Evolutionary conservation across 2,329 filamentous ascomycete species (phyloP).

Genomic region (Trichophyton verrucosum): DNA sequence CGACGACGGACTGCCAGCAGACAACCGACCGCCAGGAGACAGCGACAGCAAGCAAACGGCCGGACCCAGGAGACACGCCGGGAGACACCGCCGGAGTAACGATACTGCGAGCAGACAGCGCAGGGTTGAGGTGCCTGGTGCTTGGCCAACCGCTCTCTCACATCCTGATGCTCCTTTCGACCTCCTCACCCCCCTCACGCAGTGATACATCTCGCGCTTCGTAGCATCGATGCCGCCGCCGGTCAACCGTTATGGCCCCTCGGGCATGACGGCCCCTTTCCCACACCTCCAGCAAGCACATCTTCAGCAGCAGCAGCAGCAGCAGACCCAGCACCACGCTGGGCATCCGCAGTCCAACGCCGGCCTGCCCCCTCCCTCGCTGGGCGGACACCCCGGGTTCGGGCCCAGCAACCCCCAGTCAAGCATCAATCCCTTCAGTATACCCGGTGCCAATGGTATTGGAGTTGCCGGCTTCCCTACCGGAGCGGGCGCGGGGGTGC

Average conservation of each 20-base stretch:
- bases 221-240: constrained; percentile 44
- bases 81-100: not conserved
- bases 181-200: constrained; percentile 10
- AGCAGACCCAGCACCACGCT: constrained; percentile 34
- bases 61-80: not conserved
- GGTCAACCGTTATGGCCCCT: constrained; percentile 45
- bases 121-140: not conserved
- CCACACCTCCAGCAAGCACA: constrained; percentile 43
- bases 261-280: constrained; percentile 49
- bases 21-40: not conserved
- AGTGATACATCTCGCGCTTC: constrained; percentile 12
- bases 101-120: not conserved
- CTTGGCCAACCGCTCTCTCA: not conserved
- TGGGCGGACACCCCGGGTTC: constrained; percentile 59
- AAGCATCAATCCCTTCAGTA: constrained; percentile 53
- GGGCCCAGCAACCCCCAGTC: constrained; percentile 50
- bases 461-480: constrained; percentile 46
- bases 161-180: not conserved
- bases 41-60: not conserved
- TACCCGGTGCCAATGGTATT: constrained; percentile 44
- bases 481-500: constrained; percentile 39
- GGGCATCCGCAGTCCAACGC: constrained; percentile 34
- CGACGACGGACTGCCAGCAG: not conserved
- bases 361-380: constrained; percentile 42
- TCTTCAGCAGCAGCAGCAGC: constrained; percentile 31